Evolutionary conservation across 106 monocot genomes (phyloP).

Genomic region (Dendrobium huoshanense): DNA sequence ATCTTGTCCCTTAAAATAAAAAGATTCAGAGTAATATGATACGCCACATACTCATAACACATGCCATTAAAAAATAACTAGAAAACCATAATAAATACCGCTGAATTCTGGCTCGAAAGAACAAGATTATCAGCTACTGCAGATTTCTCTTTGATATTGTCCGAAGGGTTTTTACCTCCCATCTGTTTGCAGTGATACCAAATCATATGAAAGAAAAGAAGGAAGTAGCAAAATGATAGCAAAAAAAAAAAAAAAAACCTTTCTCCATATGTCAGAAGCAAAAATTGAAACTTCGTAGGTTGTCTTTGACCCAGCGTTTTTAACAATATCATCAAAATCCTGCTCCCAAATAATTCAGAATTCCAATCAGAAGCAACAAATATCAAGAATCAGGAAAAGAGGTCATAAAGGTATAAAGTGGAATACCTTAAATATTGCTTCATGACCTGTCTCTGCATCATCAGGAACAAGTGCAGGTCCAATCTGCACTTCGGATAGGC

Average conservation of each 20-base stretch:
- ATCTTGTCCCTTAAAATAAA: conserved; percentile 32
- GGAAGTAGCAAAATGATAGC: neutral
- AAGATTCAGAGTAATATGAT: neutral
- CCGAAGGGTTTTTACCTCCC: conserved; percentile 25
- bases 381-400: neutral
- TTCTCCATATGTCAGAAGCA: conserved; percentile 77
- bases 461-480: conserved; percentile 35
- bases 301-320: conserved; percentile 51
- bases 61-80: neutral
- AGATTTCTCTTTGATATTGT: conserved; percentile 4
- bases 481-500: conserved; percentile 17
- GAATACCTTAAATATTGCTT: conserved; percentile 44
- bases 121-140: conserved; percentile 6
- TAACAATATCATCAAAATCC: conserved; percentile 54
- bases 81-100: conserved; percentile 26
- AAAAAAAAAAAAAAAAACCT: conserved; percentile 42
- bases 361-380: neutral
- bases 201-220: conserved; percentile 1
- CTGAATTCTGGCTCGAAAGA: conserved; percentile 9
- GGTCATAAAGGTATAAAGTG: neutral
- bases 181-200: conserved; percentile 25
- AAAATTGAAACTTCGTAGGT: conserved; percentile 85
- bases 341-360: conserved; percentile 13
- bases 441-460: conserved; percentile 26
- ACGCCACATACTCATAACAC: neutral